These are phyloP conservation scores for Medicago ruthenica DNA, from an alignment of 306 rosid species.

Conservation along the genomic window DNA sequence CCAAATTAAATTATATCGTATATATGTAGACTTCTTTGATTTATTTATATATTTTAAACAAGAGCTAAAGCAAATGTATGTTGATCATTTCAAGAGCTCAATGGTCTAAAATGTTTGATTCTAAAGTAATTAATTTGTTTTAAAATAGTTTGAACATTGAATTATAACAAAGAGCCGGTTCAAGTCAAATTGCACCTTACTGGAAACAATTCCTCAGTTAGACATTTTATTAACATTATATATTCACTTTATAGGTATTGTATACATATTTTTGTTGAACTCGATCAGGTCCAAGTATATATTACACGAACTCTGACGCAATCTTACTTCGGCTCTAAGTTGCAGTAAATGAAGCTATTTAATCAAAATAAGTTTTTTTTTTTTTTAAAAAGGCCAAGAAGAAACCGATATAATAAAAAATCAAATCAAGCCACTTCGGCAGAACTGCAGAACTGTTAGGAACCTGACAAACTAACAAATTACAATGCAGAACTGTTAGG, in stretches of 20 bases:
- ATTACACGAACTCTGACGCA: constrained; percentile 7
- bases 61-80: neutral
- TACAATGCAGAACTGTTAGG: too few species aligned
- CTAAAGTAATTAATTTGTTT: neutral
- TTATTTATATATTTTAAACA: neutral
- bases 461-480: too few species aligned
- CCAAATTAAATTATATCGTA: neutral
- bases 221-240: constrained; percentile 3
- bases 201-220: neutral
- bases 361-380: too few species aligned
- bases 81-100: constrained; percentile 28
- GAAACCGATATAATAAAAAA: too few species aligned
- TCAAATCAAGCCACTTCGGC: too few species aligned
- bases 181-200: constrained; percentile 42
- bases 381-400: too few species aligned
- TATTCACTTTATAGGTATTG: neutral
- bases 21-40: neutral
- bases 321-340: neutral
- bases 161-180: constrained; percentile 16
- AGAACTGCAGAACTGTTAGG: too few species aligned
- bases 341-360: neutral
- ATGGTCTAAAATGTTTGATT: constrained; percentile 25
- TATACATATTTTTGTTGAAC: constrained; percentile 14
- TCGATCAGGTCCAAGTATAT: neutral
- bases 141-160: constrained; percentile 46